A percentile compares a stretch with the other conserved stretches of the same genome.
Conservation (phyloP, 1,139 yeast species). For the Hyphopichia khmerensis region DNA sequence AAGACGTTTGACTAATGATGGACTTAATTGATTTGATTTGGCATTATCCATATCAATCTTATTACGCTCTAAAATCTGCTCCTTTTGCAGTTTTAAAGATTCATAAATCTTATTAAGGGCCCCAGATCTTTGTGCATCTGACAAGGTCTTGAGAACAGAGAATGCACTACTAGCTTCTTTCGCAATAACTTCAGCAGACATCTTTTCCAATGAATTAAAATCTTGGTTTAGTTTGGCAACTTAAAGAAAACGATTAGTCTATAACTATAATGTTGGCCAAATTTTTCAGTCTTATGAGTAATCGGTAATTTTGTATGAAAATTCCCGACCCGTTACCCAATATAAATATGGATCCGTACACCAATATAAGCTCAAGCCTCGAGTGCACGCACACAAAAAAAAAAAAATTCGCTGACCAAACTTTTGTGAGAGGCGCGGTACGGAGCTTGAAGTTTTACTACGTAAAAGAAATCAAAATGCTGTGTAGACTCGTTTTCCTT, state of each 20-base stretch:
- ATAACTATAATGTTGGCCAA: too few species aligned
- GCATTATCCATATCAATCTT: conserved; percentile 74
- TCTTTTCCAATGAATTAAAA: too few species aligned
- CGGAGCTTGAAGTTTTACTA: not conserved
- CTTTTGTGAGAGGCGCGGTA: not conserved
- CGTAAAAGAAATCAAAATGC: not conserved
- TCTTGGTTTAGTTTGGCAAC: too few species aligned
- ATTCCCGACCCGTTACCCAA: too few species aligned
- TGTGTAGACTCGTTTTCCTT: not conserved
- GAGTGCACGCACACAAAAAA: not conserved
- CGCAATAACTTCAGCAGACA: conserved; percentile 69
- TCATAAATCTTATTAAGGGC: conserved; percentile 75
- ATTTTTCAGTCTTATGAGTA: too few species aligned
- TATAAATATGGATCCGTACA: too few species aligned
- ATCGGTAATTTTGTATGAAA: too few species aligned
- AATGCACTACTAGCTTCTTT: conserved; percentile 76
- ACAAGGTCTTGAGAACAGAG: conserved; percentile 71
- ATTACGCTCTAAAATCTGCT: conserved; percentile 69
- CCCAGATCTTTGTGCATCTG: conserved; percentile 67
- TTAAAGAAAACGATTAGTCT: too few species aligned
- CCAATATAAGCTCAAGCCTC: too few species aligned
- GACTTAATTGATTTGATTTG: conserved; percentile 50
- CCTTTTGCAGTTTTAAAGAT: conserved; percentile 57
- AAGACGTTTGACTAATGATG: conserved; percentile 75
- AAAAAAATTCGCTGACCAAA: not conserved